Base-by-base conservation (phyloP, 257 asterid species). In the Linderniella brevidens region DNA sequence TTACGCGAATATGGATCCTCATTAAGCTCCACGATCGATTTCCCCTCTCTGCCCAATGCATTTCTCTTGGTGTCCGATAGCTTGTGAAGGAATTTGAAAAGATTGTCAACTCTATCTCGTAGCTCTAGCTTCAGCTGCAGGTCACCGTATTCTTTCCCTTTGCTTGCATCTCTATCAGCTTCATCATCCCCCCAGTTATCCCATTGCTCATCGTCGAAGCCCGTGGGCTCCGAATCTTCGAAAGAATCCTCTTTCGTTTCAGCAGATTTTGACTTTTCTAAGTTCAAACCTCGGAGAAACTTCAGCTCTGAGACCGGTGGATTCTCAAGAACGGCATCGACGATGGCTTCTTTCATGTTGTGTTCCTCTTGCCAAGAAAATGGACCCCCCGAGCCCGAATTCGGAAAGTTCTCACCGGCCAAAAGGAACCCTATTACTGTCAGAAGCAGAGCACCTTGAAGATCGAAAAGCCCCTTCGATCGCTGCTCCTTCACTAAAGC, bases 321-420 rank as follows among this genome's bases (percentile, higher is more conserved):
- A 66, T 79, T 85, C 59, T 82, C 96, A 35, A 90, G 77, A 63
- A 90, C 63, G 7, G 94, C 92, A 67, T 90, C 99, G 46, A 90
- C 67, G 38, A 90, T 73, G 56, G 96, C 96, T 58, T 81, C 99
- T 77, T 90, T 87, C 81, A 90, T 78, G 78, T 80, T 80, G 55
- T 81, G 94, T 62, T 90, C 98, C 74, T 90, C 98, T 70, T 90
- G 93, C 98, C 98, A 90, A 53, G 98, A 77, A 67, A 90, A 90
- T 20, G 99, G 99, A 50, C 97, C 80, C 19, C 55, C 75, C 39
- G 96, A 70, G 58, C 99, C 93, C 17, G 94, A 79, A 52, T 87
- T 81, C 18, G 96, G 98, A 65, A 85, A 90, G 68, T 77, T 81
- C 64, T 77, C 94, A 42, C 96, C 94, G 17, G 96, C 99, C 76